phyloP scores from a whole-genome alignment of 805 yeast species.

The Myxozyma nipponensis region DNA sequence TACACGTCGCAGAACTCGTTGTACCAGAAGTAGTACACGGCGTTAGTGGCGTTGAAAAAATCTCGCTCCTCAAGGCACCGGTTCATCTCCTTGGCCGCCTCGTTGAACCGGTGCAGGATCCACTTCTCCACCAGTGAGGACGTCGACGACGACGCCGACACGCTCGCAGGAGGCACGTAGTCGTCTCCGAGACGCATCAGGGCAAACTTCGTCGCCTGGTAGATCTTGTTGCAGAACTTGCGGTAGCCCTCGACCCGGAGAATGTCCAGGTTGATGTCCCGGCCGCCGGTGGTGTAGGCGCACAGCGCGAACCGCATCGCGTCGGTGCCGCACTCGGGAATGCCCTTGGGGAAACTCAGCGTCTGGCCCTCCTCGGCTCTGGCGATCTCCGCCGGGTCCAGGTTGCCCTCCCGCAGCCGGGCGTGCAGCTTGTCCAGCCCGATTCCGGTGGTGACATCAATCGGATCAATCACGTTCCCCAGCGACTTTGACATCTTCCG shows the following conservation, averaged over 20 bases:
- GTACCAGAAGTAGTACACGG: conserved; percentile 91
- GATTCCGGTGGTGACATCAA: conserved; percentile 89
- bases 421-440: conserved; percentile 73
- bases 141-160: conserved; percentile 65
- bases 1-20: conserved; percentile 94
- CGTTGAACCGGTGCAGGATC: conserved; percentile 84
- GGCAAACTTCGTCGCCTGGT: conserved; percentile 97
- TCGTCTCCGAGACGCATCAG: conserved; percentile 87
- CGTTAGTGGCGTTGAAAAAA: conserved; percentile 80
- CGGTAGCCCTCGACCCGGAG: conserved; percentile 97
- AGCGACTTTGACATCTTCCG: conserved; percentile 97
- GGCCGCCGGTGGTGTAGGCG: conserved; percentile 98
- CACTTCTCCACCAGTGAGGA: conserved; percentile 85
- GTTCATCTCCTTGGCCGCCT: conserved; percentile 61
- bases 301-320: conserved; percentile 97
- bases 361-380: conserved; percentile 86
- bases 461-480: conserved; percentile 95
- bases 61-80: conserved; percentile 76
- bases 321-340: conserved; percentile 99
- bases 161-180: conserved; percentile 71
- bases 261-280: conserved; percentile 95
- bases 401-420: conserved; percentile 73
- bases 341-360: conserved; percentile 90
- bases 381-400: conserved; percentile 82
- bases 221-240: conserved; percentile 98